These are phyloP conservation scores for Sechiopsis laciniata DNA, from an alignment of 306 rosid genomes.

Conservation along the genomic window DNA sequence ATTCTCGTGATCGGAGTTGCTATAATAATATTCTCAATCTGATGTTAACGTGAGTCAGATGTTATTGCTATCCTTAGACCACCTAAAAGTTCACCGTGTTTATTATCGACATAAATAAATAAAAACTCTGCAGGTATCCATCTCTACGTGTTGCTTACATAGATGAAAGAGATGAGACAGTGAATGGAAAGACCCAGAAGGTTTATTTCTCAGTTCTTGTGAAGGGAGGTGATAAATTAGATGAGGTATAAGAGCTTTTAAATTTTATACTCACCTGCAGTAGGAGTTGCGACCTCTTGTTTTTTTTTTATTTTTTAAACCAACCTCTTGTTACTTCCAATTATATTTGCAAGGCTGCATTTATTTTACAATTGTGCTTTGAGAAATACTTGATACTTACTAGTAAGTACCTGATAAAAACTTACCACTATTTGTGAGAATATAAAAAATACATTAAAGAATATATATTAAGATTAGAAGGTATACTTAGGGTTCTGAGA, in stretches of 20 bases:
- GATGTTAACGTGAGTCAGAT: constrained; percentile 66
- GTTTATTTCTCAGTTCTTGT: constrained; percentile 73
- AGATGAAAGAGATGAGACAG: constrained; percentile 62
- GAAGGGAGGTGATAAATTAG: constrained; percentile 87
- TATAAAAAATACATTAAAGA: too few relatives aligned
- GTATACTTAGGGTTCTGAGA: neutral
- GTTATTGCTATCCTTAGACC: constrained; percentile 1
- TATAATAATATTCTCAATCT: constrained; percentile 63
- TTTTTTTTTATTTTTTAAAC: too few relatives aligned
- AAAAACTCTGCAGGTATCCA: constrained; percentile 44
- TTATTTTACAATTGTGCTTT: neutral
- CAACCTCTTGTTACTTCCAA: neutral
- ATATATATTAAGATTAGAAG: too few relatives aligned
- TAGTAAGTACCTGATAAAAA: too few relatives aligned
- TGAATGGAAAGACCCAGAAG: constrained; percentile 42
- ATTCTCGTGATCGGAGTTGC: constrained; percentile 42
- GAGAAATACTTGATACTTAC: too few relatives aligned
- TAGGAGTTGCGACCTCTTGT: neutral
- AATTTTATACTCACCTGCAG: constrained; percentile 12
- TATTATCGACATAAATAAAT: neutral
- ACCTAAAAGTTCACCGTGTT: neutral
- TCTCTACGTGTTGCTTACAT: constrained; percentile 93
- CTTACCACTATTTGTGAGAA: too few relatives aligned
- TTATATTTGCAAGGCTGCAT: neutral
- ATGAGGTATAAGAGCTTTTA: constrained; percentile 58